Evolutionary conservation across 2,329 filamentous ascomycete species (phyloP), one percentile per base, ranked within the genome.

Genomic region (Paraphoma sp.): DNA sequence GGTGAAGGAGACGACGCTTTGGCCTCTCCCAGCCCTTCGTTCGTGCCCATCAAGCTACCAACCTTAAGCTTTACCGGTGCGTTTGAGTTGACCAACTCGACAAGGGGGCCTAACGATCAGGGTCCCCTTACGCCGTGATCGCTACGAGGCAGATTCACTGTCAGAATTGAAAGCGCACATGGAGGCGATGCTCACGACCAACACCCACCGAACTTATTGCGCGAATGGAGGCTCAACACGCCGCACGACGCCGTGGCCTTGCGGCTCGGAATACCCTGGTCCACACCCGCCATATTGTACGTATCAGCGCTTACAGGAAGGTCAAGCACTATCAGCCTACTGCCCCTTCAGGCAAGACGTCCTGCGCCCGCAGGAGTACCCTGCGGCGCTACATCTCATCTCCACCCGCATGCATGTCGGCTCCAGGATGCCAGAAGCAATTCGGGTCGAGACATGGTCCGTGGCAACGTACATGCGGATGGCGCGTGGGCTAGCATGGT

Each of bases 181-280:
- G 64, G 61, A 67, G 65, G 64, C 62, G 36, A 55, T 62, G 63
- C 53, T 18, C 23, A 56, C 54, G 44, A 42, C 57, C 62, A 67
- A 65, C 65, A 59, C 40, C 16, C 41, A 43, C 50, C 57, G 23
- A 46, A 36, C 16, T 36, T 18, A 41, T 45, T 53, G 64, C 59
- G 58, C 73, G 63, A 70, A 74, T 73, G 40, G 64, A 70, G 66
- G 56, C 63, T 68, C 61, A 69, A 64, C 69, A 70, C 71, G 62
- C 67, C 56, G 48, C 54, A 43, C 47, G 57, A 51, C 48, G 55
- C 63, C 60, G 63, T 62, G 59, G 52, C 57, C 51, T 67, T 73
- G 71, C 72, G 72, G 72, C 69, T 75, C 70, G 65, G 54, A 33
- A 47, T 46, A 59, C 54, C 64, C 65, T 51, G 63, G 60, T 43